Evolutionary conservation across 257 asterid genomes (phyloP).

Genomic region (Rhazya stricta): DNA sequence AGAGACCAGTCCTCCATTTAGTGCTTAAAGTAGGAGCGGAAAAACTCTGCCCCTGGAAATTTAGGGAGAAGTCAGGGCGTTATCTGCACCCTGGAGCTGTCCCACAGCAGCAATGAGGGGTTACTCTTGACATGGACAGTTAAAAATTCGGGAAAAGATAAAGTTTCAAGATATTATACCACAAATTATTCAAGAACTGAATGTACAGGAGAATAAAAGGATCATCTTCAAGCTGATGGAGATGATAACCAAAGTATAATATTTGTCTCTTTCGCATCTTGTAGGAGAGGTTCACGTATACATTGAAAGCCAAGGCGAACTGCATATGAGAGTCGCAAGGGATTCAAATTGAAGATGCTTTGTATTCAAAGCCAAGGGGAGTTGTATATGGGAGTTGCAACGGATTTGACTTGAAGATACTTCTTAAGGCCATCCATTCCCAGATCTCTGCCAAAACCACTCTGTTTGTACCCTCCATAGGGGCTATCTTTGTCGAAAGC

Average conservation of each 20-base stretch:
- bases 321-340: conserved; percentile 59
- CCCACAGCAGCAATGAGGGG: too few species aligned
- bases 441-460: conserved; percentile 78
- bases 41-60: too few species aligned
- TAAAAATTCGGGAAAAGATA: too few species aligned
- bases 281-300: background rate
- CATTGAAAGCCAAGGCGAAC: conserved; percentile 78
- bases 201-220: background rate
- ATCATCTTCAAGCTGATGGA: background rate
- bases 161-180: background rate
- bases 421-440: conserved; percentile 57
- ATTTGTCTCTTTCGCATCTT: background rate
- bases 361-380: conserved; percentile 77
- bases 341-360: conserved; percentile 62
- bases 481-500: conserved; percentile 58
- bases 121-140: too few species aligned
- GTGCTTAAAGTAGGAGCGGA: too few species aligned
- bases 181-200: background rate
- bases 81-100: too few species aligned
- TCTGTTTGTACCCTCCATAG: conserved; percentile 74
- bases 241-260: background rate
- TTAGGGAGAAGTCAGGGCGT: too few species aligned
- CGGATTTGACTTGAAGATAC: conserved; percentile 62
- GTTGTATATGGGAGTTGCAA: conserved; percentile 62
- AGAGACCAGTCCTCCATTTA: too few species aligned